These are phyloP conservation scores for Coemansia sp. DNA, from an alignment of 371 early-diverging fungal species.

Conservation along the genomic window DNA sequence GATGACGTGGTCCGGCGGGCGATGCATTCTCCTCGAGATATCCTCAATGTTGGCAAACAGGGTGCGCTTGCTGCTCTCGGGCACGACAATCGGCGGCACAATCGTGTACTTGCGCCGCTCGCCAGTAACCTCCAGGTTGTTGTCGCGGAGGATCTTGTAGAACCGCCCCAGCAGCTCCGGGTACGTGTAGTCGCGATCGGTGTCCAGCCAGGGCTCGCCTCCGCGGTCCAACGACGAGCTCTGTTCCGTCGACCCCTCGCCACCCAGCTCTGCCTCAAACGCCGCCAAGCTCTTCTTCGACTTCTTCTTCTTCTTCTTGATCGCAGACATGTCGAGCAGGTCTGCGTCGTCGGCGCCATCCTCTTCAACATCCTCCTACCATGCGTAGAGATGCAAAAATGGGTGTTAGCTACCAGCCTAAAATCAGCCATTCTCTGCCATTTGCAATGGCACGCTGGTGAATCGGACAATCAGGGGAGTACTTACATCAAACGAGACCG, in stretches of 20 bases:
- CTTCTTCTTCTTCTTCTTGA: constrained; percentile 92
- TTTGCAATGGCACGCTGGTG: no score
- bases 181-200: constrained; percentile 94
- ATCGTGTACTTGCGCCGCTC: constrained; percentile 92
- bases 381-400: not conserved
- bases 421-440: no score
- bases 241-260: constrained; percentile 51
- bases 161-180: constrained; percentile 91
- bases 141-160: constrained; percentile 86
- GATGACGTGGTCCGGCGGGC: constrained; percentile 96
- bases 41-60: constrained; percentile 94
- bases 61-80: constrained; percentile 96
- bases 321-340: constrained; percentile 74
- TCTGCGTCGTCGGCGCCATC: constrained; percentile 58
- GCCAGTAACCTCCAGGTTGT: constrained; percentile 93
- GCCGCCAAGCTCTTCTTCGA: constrained; percentile 82
- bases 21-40: constrained; percentile 92
- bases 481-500: constrained; percentile 30
- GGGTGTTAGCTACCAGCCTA: no score
- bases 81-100: constrained; percentile 86
- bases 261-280: constrained; percentile 77
- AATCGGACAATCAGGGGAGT: not conserved
- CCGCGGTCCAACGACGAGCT: constrained; percentile 48
- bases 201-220: constrained; percentile 83
- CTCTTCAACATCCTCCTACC: constrained; percentile 52